These are phyloP conservation scores for Aspergillus luchuensis DNA, from an alignment of 2,329 filamentous ascomycete species.

Conservation along the genomic window DNA sequence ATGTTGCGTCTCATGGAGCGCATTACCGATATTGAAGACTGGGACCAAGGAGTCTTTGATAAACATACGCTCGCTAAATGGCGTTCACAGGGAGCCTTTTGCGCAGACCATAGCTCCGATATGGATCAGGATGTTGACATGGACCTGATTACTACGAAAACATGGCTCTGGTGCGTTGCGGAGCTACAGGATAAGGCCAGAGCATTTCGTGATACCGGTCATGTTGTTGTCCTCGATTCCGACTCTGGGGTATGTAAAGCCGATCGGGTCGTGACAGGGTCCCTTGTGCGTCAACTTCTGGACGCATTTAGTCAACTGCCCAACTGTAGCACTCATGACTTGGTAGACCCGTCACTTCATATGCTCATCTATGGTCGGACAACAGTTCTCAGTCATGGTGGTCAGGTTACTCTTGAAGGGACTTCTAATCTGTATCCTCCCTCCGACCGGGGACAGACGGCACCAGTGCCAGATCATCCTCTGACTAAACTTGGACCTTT, in stretches of 20 bases:
- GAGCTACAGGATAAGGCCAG: conserved; percentile 1
- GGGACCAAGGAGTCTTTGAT: background rate
- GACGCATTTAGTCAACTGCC: background rate
- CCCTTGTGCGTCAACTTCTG: background rate
- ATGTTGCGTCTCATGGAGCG: conserved; percentile 6
- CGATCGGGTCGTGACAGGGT: background rate
- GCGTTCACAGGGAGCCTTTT: background rate
- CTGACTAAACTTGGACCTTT: background rate
- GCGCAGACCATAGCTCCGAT: background rate
- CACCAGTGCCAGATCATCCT: background rate
- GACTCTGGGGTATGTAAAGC: background rate
- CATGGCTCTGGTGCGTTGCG: conserved; percentile 7
- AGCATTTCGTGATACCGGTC: background rate
- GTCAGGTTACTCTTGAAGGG: background rate
- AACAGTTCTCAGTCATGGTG: background rate
- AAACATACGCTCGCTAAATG: background rate
- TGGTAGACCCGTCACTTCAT: background rate
- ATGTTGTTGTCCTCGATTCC: background rate
- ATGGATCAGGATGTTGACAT: background rate
- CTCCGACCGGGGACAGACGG: background rate
- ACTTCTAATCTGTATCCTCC: background rate
- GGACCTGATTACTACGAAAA: background rate
- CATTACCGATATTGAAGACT: background rate
- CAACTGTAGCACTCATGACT: background rate
- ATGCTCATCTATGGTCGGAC: conserved; percentile 1